These are phyloP conservation scores for Trichoderma harzianum DNA, from an alignment of 2,329 filamentous ascomycete genomes.

Conservation along the genomic window DNA sequence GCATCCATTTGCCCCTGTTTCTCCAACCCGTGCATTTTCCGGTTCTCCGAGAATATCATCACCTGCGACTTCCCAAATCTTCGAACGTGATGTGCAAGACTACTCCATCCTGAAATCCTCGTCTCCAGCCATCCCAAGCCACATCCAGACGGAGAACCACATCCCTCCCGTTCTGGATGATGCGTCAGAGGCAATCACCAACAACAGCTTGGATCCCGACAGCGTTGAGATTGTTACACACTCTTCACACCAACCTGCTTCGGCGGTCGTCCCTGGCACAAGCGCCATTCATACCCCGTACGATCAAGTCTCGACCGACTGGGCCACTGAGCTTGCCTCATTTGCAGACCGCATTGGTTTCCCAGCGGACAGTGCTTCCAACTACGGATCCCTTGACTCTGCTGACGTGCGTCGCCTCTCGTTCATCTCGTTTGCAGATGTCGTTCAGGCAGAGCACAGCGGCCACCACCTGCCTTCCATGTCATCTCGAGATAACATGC, in stretches of 20 bases:
- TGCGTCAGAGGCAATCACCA: conserved; percentile 87
- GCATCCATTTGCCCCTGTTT: conserved; percentile 50
- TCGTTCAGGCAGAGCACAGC: conserved; percentile 80
- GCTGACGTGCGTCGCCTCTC: conserved; percentile 78
- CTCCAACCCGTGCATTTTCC: conserved; percentile 63
- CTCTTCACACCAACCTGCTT: conserved; percentile 75
- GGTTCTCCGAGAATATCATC: conserved; percentile 73
- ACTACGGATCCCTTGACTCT: conserved; percentile 71
- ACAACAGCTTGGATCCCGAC: conserved; percentile 78
- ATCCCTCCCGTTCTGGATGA: conserved; percentile 91
- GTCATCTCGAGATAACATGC: conserved; percentile 65
- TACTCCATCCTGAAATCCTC: conserved; percentile 61
- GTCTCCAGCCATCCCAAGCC: conserved; percentile 83
- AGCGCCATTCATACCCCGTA: conserved; percentile 34
- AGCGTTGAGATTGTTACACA: conserved; percentile 91
- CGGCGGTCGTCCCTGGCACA: conserved; percentile 59
- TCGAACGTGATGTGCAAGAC: conserved; percentile 93
- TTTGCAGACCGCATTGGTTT: conserved; percentile 45
- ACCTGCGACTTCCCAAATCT: conserved; percentile 77
- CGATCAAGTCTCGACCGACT: conserved; percentile 45
- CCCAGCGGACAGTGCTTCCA: conserved; percentile 62
- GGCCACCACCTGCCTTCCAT: conserved; percentile 47
- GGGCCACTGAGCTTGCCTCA: conserved; percentile 56
- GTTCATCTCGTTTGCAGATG: conserved; percentile 96
- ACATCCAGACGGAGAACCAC: conserved; percentile 91